Evolutionary conservation across 1,284 basidiomycete genomes (phyloP).

Genomic region (Violaceomyces palustris): DNA sequence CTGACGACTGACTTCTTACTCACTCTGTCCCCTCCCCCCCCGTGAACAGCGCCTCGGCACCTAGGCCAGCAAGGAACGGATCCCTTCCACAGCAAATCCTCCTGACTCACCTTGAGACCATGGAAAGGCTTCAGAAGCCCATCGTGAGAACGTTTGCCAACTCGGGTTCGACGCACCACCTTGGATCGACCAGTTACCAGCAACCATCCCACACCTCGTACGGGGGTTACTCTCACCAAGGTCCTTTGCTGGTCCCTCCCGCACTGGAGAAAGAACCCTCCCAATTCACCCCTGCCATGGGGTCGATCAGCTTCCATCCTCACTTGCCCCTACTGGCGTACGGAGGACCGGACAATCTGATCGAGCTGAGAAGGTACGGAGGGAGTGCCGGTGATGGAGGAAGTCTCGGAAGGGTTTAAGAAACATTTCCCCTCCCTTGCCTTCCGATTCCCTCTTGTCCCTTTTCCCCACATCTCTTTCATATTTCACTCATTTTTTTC

Average conservation of each 20-base stretch:
- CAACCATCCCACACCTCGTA: slow-evolving; percentile 1
- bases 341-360: slow-evolving; percentile 35
- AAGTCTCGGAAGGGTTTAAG: no score
- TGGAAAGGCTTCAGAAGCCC: slow-evolving; percentile 14
- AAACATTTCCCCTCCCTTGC: no score
- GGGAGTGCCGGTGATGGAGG: no score
- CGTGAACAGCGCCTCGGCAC: slow-evolving; percentile 16
- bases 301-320: slow-evolving; percentile 48
- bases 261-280: slow-evolving; percentile 12
- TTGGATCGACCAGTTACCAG: slow-evolving; percentile 8
- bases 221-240: neutral
- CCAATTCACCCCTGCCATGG: slow-evolving; percentile 38
- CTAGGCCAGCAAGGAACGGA: slow-evolving; percentile 17
- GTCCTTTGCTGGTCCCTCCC: slow-evolving; percentile 19
- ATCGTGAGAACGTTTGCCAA: slow-evolving; percentile 23
- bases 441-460: no score
- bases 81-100: slow-evolving; percentile 22
- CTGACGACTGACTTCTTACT: neutral
- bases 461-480: no score
- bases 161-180: slow-evolving; percentile 12
- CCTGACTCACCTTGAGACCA: slow-evolving; percentile 29
- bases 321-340: slow-evolving; percentile 45
- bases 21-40: neutral
- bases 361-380: slow-evolving; percentile 28
- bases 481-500: no score